phyloP scores from a whole-genome alignment of 495 filamentous ascomycete species.

The Aspergillus indologenus region DNA sequence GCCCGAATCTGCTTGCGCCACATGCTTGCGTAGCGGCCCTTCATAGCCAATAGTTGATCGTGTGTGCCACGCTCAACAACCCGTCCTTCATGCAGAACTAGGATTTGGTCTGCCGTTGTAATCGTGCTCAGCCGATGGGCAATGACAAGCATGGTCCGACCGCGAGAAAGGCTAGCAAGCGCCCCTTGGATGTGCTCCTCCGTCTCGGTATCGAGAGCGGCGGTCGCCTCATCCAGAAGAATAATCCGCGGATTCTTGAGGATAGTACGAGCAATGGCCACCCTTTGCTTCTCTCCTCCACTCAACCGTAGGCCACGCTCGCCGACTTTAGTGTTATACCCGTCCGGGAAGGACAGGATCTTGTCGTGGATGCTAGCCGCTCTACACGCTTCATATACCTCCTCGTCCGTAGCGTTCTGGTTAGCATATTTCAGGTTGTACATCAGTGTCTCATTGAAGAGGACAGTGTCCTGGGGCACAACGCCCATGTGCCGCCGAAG shows the following conservation, averaged over 20 bases:
- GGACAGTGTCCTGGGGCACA: conserved; percentile 91
- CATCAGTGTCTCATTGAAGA: conserved; percentile 98
- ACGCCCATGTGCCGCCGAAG: conserved; percentile 87
- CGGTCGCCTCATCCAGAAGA: conserved; percentile 93
- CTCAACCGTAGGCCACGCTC: conserved; percentile 90
- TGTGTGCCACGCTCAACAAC: conserved; percentile 87
- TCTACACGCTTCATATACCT: conserved; percentile 83
- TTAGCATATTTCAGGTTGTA: conserved; percentile 96
- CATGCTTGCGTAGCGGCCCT: conserved; percentile 85
- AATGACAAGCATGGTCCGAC: conserved; percentile 82
- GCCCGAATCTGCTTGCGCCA: conserved; percentile 94
- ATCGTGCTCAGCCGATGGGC: conserved; percentile 93
- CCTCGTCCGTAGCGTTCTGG: conserved; percentile 76
- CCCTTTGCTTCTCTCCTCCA: conserved; percentile 94
- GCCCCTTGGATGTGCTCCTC: conserved; percentile 94
- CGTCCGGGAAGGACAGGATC: conserved; percentile 89
- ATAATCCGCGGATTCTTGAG: conserved; percentile 95
- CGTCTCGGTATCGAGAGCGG: conserved; percentile 90
- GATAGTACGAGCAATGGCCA: conserved; percentile 95
- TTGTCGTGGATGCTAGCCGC: conserved; percentile 95
- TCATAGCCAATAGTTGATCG: conserved; percentile 70
- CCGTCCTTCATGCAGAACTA: conserved; percentile 82
- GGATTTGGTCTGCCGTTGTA: conserved; percentile 88
- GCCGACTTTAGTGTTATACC: conserved; percentile 88
- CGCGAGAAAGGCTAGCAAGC: conserved; percentile 71